Base-by-base conservation (phyloP, 306 rosid species). In the Bauhinia variegata region DNA sequence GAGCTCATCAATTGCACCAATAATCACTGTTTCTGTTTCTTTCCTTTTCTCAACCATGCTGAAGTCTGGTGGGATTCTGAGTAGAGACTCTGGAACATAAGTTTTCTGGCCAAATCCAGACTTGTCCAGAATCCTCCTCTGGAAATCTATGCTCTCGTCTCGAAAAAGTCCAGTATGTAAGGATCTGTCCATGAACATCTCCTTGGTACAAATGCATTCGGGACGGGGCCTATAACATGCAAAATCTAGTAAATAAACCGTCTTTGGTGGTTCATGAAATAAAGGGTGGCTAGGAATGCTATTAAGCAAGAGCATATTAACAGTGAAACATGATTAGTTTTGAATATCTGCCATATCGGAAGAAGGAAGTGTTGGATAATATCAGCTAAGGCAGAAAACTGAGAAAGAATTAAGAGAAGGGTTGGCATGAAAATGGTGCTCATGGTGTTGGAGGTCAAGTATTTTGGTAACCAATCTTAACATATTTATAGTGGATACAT, bases 91-190 rank as follows among this genome's bases (percentile, higher is more conserved):
- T 0, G 83, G 83, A 0, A 72, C 63, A 15, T 78, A 73, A 5
- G 83, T 78, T 39, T 1, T 17, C 0, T 78, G 79, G 43, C 83
- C 79, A 11, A 78, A 31, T 2, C 83, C 83, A 4, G 83, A 78
- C 57, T 72, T 62, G 1, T 72, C 83, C 1, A 78, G 0, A 7
- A 78, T 72, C 55, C 68, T 78, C 2, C 6, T 12, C 23, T 72
- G 54, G 0, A 78, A 36, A 4, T 11, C 49, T 28, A 38, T 18
- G 32, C 48, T 73, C 5, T 78, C 79, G 6, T 78, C 79, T 0
- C 60, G 17, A 2, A 78, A 65, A 31, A 61, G 53, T 0, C 63
- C 83, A 0, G 59, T 39, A 1, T 0, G n/a, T 19, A 9, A 38
- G 0, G 79, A 78, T 48, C 71, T 31, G 1, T 78, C 79, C 2